Conservation (phyloP, 2,329 filamentous ascomycete species). For the Xylaria sp. region DNA sequence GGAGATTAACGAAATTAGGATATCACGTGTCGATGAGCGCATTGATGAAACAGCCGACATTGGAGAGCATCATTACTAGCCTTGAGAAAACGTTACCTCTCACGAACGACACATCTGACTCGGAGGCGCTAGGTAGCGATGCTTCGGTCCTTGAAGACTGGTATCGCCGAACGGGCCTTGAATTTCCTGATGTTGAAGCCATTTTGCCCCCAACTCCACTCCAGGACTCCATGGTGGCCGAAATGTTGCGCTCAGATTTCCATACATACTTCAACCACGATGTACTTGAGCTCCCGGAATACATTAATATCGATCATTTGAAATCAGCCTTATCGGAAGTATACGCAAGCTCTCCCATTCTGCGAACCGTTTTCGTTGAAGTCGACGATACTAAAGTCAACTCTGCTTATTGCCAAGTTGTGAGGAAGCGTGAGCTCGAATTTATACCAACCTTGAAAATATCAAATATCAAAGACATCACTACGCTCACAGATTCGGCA, state of each 20-base stretch:
- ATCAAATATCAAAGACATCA: conserved; percentile 43
- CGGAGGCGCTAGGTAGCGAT: conserved; percentile 33
- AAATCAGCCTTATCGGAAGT: conserved; percentile 66
- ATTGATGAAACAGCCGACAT: conserved; percentile 76
- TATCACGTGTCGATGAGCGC: conserved; percentile 71
- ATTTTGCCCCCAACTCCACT: conserved; percentile 79
- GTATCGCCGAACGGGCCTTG: conserved; percentile 43
- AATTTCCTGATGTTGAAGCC: conserved; percentile 54
- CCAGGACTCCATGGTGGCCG: conserved; percentile 84
- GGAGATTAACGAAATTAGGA: conserved; percentile 66
- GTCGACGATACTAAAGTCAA: conserved; percentile 65
- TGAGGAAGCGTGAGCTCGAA: conserved; percentile 40
- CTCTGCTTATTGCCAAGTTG: conserved; percentile 56
- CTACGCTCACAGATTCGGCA: conserved; percentile 45
- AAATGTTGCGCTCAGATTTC: conserved; percentile 78
- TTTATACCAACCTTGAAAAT: conserved; percentile 36
- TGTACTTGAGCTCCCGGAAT: conserved; percentile 63
- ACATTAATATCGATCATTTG: conserved; percentile 62
- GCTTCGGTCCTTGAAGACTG: conserved; percentile 46
- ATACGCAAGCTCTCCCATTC: conserved; percentile 66
- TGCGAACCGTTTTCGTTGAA: conserved; percentile 75
- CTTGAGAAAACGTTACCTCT: conserved; percentile 24
- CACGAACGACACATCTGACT: neutral
- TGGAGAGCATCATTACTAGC: conserved; percentile 62
- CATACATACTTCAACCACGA: conserved; percentile 86